Conservation (phyloP, 208 protist genomes). For the Kentomonas sorsogonicus region DNA sequence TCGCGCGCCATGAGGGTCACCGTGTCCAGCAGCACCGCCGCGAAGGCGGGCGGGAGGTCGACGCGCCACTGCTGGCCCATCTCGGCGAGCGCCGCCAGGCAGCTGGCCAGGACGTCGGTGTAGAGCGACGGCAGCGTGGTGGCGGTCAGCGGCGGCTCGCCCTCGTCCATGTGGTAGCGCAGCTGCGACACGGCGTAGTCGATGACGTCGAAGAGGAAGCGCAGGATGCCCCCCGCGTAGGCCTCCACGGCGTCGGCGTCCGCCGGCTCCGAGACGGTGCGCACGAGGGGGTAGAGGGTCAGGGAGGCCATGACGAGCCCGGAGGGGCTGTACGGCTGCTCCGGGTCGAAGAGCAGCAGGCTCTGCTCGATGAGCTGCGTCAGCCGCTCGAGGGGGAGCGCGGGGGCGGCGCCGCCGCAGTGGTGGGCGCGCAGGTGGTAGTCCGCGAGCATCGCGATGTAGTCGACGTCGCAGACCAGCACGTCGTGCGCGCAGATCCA, state of each 20-base stretch:
- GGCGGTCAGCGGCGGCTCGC: slow-evolving; percentile 27
- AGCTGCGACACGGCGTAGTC: slow-evolving; percentile 55
- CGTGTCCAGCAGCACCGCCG: slow-evolving; percentile 32
- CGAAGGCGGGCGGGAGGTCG: slow-evolving; percentile 36
- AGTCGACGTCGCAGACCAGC: slow-evolving; percentile 40
- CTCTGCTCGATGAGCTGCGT: slow-evolving; percentile 43
- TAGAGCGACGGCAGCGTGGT: slow-evolving; percentile 58
- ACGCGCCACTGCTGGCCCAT: slow-evolving; percentile 35
- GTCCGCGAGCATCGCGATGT: slow-evolving; percentile 33
- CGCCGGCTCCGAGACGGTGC: slow-evolving; percentile 3
- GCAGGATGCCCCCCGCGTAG: slow-evolving; percentile 12
- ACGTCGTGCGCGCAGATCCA: slow-evolving; percentile 71
- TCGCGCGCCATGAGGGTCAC: slow-evolving; percentile 23
- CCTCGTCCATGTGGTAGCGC: slow-evolving; percentile 28
- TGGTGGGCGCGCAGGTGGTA: slow-evolving; percentile 24
- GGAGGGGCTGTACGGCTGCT: slow-evolving; percentile 58
- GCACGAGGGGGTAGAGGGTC: slow-evolving; percentile 54
- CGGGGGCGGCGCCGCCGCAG: slow-evolving; percentile 7
- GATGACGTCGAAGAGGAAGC: slow-evolving; percentile 57
- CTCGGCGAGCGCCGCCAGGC: slow-evolving; percentile 39
- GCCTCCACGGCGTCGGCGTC: slow-evolving; percentile 8
- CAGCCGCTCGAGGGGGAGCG: slow-evolving; percentile 18
- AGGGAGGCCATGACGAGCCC: slow-evolving; percentile 64
- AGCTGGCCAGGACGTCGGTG: slow-evolving; percentile 55
- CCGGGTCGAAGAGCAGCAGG: slow-evolving; percentile 61